Conservation (phyloP, 2,329 filamentous ascomycete genomes). For the Colletotrichum orchidophilum region DNA sequence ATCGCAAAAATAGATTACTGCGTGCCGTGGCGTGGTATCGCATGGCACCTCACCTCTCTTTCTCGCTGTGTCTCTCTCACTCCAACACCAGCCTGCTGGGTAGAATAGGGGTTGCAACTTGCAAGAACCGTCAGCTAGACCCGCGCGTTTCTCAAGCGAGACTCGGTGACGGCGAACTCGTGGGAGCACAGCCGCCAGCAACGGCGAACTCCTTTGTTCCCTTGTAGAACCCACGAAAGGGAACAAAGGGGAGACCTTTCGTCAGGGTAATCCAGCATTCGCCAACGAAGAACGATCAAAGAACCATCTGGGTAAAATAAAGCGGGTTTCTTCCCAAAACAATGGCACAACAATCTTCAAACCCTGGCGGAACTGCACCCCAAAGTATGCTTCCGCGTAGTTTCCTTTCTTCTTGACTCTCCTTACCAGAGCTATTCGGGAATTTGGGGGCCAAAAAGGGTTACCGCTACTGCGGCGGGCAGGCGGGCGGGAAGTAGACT, state of each 20-base stretch:
- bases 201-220: not conserved
- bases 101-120: not conserved
- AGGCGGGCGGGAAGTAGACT: not conserved
- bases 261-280: not conserved
- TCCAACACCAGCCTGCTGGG: not conserved
- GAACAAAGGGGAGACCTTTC: not conserved
- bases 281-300: not conserved
- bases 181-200: not conserved
- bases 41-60: not conserved
- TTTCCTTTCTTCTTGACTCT: not conserved
- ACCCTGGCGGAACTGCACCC: not conserved
- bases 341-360: not conserved
- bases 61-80: not conserved
- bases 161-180: not conserved
- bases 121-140: too few species aligned
- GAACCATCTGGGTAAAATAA: not conserved
- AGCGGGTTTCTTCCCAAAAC: not conserved
- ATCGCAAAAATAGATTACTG: slow-evolving; percentile 32
- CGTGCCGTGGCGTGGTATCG: not conserved
- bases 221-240: not conserved
- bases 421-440: not conserved
- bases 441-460: not conserved
- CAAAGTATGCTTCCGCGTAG: not conserved
- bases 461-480: not conserved
- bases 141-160: not conserved